These are phyloP conservation scores for Carex pumila DNA, from an alignment of 176 grass and related monocot species.

Conservation along the genomic window DNA sequence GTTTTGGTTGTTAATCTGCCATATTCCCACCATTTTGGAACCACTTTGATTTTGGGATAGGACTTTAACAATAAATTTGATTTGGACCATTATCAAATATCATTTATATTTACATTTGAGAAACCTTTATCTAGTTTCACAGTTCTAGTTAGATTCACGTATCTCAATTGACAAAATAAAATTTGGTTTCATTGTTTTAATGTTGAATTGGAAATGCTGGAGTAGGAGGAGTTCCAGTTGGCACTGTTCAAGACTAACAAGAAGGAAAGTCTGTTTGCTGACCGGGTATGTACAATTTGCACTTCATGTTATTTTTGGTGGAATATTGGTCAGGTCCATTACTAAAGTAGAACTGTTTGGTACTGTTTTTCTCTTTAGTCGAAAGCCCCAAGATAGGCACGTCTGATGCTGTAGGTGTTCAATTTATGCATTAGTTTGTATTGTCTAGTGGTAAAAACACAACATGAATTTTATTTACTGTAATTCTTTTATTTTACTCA, in stretches of 20 bases:
- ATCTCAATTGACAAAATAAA: background rate
- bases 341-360: background rate
- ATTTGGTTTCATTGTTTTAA: background rate
- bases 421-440: background rate
- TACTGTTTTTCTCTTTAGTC: background rate
- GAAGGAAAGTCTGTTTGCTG: constrained; percentile 83
- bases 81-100: background rate
- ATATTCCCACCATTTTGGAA: background rate
- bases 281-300: constrained; percentile 41
- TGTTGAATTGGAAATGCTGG: constrained; percentile 1
- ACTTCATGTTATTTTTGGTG: background rate
- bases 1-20: background rate
- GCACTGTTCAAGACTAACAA: constrained; percentile 88
- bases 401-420: background rate
- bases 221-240: constrained; percentile 82
- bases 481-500: constrained; percentile 3
- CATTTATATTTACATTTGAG: background rate
- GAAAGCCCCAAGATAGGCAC: background rate
- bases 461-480: background rate
- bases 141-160: background rate
- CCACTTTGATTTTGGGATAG: background rate
- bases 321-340: background rate
- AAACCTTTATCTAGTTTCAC: background rate
- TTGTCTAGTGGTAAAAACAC: background rate
- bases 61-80: background rate